Evolutionary conservation across 345 rosid genomes (phyloP).

Genomic region (Draba incana): DNA sequence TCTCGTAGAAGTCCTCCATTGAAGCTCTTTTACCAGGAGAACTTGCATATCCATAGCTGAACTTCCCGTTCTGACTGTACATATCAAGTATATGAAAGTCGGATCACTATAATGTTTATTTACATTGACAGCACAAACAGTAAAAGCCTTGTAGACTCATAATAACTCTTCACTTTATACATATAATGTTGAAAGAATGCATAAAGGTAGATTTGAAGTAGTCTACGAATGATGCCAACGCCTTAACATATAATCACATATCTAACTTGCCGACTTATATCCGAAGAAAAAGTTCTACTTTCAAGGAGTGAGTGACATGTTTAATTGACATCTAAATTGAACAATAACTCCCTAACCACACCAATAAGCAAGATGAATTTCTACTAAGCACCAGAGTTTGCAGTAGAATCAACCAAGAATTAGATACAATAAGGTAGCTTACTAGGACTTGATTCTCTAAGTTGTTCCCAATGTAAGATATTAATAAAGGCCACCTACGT

Average conservation of each 20-base stretch:
- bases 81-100: background rate
- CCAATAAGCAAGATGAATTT: background rate
- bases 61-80: conserved; percentile 86
- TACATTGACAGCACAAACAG: background rate
- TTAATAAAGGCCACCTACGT: too few relatives aligned
- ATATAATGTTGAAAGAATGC: background rate
- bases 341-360: background rate
- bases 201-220: background rate
- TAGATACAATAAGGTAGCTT: background rate
- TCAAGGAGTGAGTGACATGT: background rate
- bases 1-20: conserved; percentile 98
- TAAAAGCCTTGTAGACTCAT: background rate
- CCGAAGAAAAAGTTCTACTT: too few relatives aligned
- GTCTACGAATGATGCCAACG: background rate
- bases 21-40: conserved; percentile 95
- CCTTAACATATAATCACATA: conserved; percentile 6
- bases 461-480: too few relatives aligned
- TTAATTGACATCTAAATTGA: background rate
- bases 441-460: too few relatives aligned
- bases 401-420: conserved; percentile 5
- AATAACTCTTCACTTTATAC: background rate
- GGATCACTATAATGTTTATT: background rate
- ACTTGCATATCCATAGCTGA: conserved; percentile 99
- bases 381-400: background rate
- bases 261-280: conserved; percentile 5